Evolutionary conservation across 306 rosid species (phyloP), one percentile per base, ranked within the genome.

Genomic region (Spatholobus suberectus): DNA sequence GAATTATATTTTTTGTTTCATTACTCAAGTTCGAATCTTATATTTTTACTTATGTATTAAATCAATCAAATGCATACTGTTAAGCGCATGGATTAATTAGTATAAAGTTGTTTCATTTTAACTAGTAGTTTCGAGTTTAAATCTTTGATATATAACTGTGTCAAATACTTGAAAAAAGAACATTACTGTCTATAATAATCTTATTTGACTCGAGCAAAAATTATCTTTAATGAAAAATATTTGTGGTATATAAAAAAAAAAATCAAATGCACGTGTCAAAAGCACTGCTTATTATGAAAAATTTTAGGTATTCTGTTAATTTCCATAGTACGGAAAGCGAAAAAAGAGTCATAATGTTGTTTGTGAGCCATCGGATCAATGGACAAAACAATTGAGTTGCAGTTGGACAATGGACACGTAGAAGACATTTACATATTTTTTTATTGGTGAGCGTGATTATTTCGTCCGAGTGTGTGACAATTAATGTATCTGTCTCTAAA

Each of bases 401-500:
- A 13, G 57, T 11, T 41, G 46, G 70, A 47, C n/a, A 65, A 8
- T 61, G 15, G 72, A 59, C 40, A 61, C 49, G 55, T 54, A 24
- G 46, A 73, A 72, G 63, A 47, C 37, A 54, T 59, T 61, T 61
- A 47, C 38, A 72, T 23, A 8, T 5, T 46, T 43, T 70, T 46
- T 44, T 44, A 51, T 58, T 8, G 57, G 72, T 32, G 63, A n/a
- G 37, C 38, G 35, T 59, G 38, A 72, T 69, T 51, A 70, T 79
- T 40, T 62, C 65, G 26, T n/a, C n/a, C n/a, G n/a, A n/a, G n/a
- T n/a, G n/a, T 38, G 54, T 54, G 38, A 35, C 61, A 54, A 54
- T 67, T 55, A 12, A 82, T 81, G 68, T 49, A 63, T 63, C 51
- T 81, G 67, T 63, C 58, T 23, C 85, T 24, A 27, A 47, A 72